These are phyloP conservation scores for Arxiozyma slooffiae DNA, from an alignment of 1,139 yeast species.

Conservation along the genomic window DNA sequence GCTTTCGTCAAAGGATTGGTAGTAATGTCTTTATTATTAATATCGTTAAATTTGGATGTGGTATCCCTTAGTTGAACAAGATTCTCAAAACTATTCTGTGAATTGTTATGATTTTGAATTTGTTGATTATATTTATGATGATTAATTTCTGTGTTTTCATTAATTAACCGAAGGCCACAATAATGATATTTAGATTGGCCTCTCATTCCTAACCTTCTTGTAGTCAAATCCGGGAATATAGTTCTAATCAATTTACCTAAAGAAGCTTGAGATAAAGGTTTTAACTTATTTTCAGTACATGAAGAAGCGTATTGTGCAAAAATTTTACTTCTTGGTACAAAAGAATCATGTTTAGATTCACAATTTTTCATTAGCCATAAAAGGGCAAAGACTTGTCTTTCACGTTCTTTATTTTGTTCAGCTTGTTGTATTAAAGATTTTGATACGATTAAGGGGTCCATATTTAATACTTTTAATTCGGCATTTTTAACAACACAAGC, in stretches of 20 bases:
- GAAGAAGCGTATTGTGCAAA: constrained; percentile 70
- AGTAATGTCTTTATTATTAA: not conserved
- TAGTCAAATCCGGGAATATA: constrained; percentile 63
- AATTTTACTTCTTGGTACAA: constrained; percentile 73
- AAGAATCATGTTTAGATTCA: constrained; percentile 53
- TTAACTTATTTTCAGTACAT: constrained; percentile 56
- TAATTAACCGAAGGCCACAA: constrained; percentile 62
- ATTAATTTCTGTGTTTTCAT: constrained; percentile 2
- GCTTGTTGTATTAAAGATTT: constrained; percentile 26
- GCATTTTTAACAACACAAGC: constrained; percentile 26
- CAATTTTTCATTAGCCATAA: constrained; percentile 70
- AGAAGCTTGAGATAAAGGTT: constrained; percentile 77
- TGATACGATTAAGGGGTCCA: constrained; percentile 23
- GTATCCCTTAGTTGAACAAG: not conserved
- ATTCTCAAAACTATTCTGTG: not conserved
- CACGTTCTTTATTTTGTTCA: constrained; percentile 43
- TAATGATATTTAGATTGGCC: constrained; percentile 89
- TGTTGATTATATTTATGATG: not conserved
- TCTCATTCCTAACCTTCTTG: constrained; percentile 78
- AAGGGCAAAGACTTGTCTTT: constrained; percentile 72
- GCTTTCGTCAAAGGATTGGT: not conserved
- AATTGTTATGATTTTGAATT: not conserved
- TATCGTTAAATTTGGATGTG: not conserved
- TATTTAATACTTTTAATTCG: constrained; percentile 25
- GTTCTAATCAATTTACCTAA: constrained; percentile 76